These are phyloP conservation scores for Penstemon newberryi DNA, from an alignment of 257 asterid genomes.

Conservation along the genomic window DNA sequence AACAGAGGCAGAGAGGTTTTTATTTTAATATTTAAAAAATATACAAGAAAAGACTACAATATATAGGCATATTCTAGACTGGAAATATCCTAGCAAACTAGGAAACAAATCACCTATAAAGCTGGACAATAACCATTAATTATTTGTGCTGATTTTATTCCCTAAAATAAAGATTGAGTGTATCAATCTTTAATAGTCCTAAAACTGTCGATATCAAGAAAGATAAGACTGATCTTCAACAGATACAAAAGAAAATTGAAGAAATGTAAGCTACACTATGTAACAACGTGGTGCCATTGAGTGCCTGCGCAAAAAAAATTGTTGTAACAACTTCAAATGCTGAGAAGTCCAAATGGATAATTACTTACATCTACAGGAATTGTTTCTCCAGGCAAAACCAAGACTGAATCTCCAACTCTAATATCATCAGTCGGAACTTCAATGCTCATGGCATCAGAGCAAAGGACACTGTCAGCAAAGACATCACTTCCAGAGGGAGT, in stretches of 20 bases:
- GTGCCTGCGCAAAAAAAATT: not conserved
- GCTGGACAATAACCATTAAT: too few relatives aligned
- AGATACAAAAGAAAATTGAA: conserved; percentile 8
- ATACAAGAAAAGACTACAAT: too few relatives aligned
- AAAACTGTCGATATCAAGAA: too few relatives aligned
- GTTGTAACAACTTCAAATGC: conserved; percentile 7
- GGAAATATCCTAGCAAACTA: too few relatives aligned
- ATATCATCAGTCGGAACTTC: conserved; percentile 96
- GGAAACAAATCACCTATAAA: too few relatives aligned
- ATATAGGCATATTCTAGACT: too few relatives aligned
- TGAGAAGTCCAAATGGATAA: conserved; percentile 20
- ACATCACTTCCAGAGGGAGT: conserved; percentile 71
- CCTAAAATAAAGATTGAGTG: too few relatives aligned
- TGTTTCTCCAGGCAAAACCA: conserved; percentile 98
- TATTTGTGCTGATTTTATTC: too few relatives aligned
- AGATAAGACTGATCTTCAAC: too few relatives aligned
- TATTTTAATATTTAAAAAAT: too few relatives aligned
- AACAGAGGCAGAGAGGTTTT: too few relatives aligned
- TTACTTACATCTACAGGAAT: conserved; percentile 92
- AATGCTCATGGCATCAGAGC: conserved; percentile 78
- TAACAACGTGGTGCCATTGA: conserved; percentile 1
- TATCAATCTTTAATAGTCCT: too few relatives aligned
- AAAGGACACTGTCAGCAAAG: conserved; percentile 55
- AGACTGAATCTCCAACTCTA: conserved; percentile 74
- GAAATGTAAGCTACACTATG: conserved; percentile 4